Base-by-base conservation (phyloP, 2,329 filamentous ascomycete genomes). In the Zasmidium cellare region DNA sequence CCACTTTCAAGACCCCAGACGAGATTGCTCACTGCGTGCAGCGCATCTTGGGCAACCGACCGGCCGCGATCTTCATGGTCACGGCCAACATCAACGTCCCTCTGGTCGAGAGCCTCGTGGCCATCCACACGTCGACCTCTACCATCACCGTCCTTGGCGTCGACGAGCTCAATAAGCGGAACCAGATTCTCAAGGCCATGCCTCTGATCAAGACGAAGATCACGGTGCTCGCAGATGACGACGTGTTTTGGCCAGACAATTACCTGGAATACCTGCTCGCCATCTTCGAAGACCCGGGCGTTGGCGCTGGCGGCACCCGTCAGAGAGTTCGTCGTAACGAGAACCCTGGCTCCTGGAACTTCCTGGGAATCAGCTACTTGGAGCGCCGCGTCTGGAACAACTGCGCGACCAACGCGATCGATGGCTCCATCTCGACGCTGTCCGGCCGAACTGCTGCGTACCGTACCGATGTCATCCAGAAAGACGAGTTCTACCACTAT, bases 371-470 rank as follows among this genome's bases (percentile, higher is more conserved):
- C 25, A 69, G 79, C n/a, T 87, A 87, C 66, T 78, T 88, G 1
- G 79, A 83, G 63, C 81, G 84, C 0, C 83, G 86, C 69, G 87
- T 86, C 66, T 87, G 82, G 68, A 85, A 87, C 66, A 81, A 84
- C 53, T 77, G 80, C 0, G 75, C 82, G 0, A 81, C 81, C 6
- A 83, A 82, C 59, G 74, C 79, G 6, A 72, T 87, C 9, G 85
- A 87, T 56, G 83, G 83, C 9, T 83, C 82, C 9, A 77, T 85
- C 19, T 85, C 83, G 50, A 82, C 84, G 1, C 74, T 87, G 1
- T 86, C 83, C 0, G 82, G 83, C 0, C 77, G 84, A 3, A 86
- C 84, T 0, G 76, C 75, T 0, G 76, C 78, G 0, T 76, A 83
- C 56, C 80, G 83, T 12, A 79, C 83, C 0, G 24, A 66, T 0